These are phyloP conservation scores for Trichoderma virens DNA, from an alignment of 495 filamentous ascomycete species.

Conservation along the genomic window DNA sequence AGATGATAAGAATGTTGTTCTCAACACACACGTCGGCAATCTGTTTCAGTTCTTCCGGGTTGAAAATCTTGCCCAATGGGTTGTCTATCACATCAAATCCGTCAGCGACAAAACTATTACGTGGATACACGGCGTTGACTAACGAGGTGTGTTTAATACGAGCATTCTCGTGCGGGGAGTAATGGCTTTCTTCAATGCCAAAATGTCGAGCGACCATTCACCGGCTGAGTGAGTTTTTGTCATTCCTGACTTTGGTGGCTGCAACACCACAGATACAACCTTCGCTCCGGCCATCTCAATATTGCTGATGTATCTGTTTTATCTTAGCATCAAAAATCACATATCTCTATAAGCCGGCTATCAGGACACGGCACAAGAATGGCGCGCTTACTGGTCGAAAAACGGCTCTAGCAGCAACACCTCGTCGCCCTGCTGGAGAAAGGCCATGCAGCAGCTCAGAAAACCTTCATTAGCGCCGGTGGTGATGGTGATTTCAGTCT, in stretches of 20 bases:
- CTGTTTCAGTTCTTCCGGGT: constrained; percentile 64
- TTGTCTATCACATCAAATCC: constrained; percentile 52
- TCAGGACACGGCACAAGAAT: neutral
- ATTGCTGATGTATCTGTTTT: constrained; percentile 75
- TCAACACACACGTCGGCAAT: constrained; percentile 90
- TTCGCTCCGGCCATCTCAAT: constrained; percentile 96
- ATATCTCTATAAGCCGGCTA: neutral
- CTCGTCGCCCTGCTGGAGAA: constrained; percentile 89
- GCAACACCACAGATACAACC: constrained; percentile 89
- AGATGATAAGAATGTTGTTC: constrained; percentile 90
- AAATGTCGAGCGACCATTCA: constrained; percentile 83
- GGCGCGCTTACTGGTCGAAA: constrained; percentile 75
- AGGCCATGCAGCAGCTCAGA: constrained; percentile 95
- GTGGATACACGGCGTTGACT: constrained; percentile 20
- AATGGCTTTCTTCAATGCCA: constrained; percentile 74
- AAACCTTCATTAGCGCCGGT: constrained; percentile 95
- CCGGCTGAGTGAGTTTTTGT: constrained; percentile 69
- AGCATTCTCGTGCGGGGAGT: constrained; percentile 92
- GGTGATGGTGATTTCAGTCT: constrained; percentile 91
- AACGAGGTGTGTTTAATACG: constrained; percentile 66
- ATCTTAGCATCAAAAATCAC: neutral
- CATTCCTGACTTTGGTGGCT: constrained; percentile 79
- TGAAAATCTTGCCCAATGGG: constrained; percentile 93
- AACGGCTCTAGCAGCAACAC: constrained; percentile 98
- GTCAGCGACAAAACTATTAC: neutral